These are phyloP conservation scores for Termitomyces sp. DNA, from an alignment of 768 basidiomycete species.

Conservation along the genomic window DNA sequence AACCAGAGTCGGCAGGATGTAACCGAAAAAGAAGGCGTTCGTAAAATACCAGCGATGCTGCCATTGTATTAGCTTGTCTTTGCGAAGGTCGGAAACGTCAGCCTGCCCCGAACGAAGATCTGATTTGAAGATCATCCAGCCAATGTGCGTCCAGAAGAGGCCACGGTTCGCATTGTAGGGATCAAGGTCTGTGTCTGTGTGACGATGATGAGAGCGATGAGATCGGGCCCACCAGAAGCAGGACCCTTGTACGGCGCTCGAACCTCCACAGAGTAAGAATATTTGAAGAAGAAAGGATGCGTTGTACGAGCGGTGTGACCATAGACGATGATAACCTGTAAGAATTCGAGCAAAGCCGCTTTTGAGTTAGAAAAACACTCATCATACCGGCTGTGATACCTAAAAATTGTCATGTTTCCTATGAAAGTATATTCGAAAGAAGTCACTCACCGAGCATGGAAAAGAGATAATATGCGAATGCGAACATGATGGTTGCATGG, in stretches of 20 bases:
- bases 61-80: constrained; percentile 67
- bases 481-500: constrained; percentile 53
- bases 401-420: constrained; percentile 16
- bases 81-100: constrained; percentile 67
- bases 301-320: constrained; percentile 82
- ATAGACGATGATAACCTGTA: constrained; percentile 75
- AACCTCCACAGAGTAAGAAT: constrained; percentile 66
- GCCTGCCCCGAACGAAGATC: constrained; percentile 63
- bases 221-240: constrained; percentile 85
- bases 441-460: constrained; percentile 69
- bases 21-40: constrained; percentile 62
- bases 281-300: constrained; percentile 67
- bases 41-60: constrained; percentile 72
- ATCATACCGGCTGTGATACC: constrained; percentile 43
- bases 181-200: constrained; percentile 83
- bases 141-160: constrained; percentile 72
- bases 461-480: constrained; percentile 71
- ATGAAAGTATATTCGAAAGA: constrained; percentile 9
- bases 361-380: constrained; percentile 20
- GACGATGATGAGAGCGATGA: constrained; percentile 78
- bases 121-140: constrained; percentile 82
- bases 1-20: constrained; percentile 58
- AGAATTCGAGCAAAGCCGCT: not conserved
- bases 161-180: constrained; percentile 80
- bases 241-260: constrained; percentile 82